These are phyloP conservation scores for Quercus variabilis DNA, from an alignment of 306 rosid species.

Conservation along the genomic window DNA sequence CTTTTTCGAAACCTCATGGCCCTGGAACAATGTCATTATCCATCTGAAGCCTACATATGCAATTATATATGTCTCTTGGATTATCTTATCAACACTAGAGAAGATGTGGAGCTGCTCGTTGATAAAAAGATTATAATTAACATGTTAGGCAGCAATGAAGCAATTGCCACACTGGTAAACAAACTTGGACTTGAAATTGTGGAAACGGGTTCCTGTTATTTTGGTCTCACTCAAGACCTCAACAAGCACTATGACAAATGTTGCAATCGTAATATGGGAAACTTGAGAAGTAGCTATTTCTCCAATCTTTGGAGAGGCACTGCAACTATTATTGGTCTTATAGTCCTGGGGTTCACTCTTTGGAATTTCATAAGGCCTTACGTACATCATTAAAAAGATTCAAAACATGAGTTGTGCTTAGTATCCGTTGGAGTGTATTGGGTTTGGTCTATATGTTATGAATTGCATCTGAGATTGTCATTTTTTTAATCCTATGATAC, in stretches of 20 bases:
- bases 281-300: conserved; percentile 24
- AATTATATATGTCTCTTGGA: conserved; percentile 23
- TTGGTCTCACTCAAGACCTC: neutral
- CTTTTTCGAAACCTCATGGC: conserved; percentile 27
- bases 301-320: conserved; percentile 30
- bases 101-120: conserved; percentile 23
- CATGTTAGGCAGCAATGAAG: conserved; percentile 21
- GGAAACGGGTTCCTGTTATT: neutral
- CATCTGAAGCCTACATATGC: conserved; percentile 5
- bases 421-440: no score
- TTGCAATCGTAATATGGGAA: conserved; percentile 17
- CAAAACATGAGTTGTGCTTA: no score
- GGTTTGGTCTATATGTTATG: no score
- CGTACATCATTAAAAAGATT: no score
- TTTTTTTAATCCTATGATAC: no score
- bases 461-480: no score
- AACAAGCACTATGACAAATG: neutral
- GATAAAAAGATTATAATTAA: conserved; percentile 9
- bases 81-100: conserved; percentile 11
- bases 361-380: no score
- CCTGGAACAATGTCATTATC: conserved; percentile 28
- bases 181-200: conserved; percentile 4
- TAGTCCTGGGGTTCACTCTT: no score
- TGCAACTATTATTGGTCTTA: conserved; percentile 22
- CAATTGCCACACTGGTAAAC: conserved; percentile 12